Evolutionary conservation across 441 rosid species (phyloP).

Genomic region (Hura crepitans): DNA sequence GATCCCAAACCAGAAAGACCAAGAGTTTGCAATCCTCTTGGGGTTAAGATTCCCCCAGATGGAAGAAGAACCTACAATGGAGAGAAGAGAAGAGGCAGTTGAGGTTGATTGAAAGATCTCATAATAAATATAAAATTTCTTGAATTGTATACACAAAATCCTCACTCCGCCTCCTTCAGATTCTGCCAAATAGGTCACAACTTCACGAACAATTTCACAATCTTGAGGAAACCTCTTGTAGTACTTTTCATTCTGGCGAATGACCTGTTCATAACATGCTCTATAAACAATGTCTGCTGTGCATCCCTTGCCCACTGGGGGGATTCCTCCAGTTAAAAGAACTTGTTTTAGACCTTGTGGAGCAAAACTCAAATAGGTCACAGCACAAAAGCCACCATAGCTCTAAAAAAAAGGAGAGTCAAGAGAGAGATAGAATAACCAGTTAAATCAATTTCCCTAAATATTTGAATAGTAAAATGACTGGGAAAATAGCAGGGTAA

Average conservation of each 20-base stretch:
- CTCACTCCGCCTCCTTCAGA: conserved; percentile 88
- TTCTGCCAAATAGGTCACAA: conserved; percentile 61
- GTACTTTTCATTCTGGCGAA: conserved; percentile 76
- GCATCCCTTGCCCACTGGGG: conserved; percentile 67
- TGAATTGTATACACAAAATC: conserved; percentile 16
- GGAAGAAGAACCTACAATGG: conserved; percentile 70
- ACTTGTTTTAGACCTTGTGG: conserved; percentile 89
- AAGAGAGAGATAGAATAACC: conserved; percentile 7
- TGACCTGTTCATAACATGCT: conserved; percentile 50
- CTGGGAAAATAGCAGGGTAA: not conserved
- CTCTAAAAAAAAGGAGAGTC: conserved; percentile 61
- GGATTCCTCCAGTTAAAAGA: conserved; percentile 89
- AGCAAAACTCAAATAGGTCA: conserved; percentile 83
- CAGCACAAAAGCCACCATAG: conserved; percentile 90
- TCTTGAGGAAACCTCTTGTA: conserved; percentile 88
- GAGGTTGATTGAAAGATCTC: conserved; percentile 2
- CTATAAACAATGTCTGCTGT: conserved; percentile 66
- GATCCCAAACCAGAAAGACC: conserved; percentile 86
- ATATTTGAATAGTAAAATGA: not conserved
- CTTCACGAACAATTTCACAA: conserved; percentile 54
- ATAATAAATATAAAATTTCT: conserved; percentile 6
- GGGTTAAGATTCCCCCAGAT: conserved; percentile 82
- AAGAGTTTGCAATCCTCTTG: conserved; percentile 73
- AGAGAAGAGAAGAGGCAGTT: conserved; percentile 9
- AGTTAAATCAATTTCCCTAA: not conserved